Base-by-base conservation (phyloP, 2,329 filamentous ascomycete genomes). In the Aspergillus nomiae region DNA sequence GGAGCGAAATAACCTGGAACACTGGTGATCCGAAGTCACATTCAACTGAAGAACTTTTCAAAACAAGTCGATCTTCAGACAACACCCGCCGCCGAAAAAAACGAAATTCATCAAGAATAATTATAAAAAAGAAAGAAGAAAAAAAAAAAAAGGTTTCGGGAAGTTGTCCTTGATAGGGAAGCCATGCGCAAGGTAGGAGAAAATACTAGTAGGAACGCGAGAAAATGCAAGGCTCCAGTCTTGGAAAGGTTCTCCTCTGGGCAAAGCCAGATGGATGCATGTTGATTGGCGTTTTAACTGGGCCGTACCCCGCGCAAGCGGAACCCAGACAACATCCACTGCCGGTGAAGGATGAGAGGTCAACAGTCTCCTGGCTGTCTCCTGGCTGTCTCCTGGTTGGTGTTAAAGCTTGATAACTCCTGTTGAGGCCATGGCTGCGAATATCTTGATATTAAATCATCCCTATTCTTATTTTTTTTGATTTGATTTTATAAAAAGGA, bases 171-270 rank as follows among this genome's bases (percentile, higher is more conserved):
- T 62, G 63, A 67, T 63, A 64, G 56, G 61, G 63, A 67, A 60
- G 56, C 61, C 50, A 50, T 61, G 60, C 61, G 61, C 58, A 64
- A 60, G 67, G 66, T 66, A 68, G 64, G 65, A 64, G 51, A 65
- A 50, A 67, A 65, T 38, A n/a, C n/a, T n/a, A n/a, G n/a, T n/a
- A 64, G 68, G 67, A 61, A 67, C 58, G 63, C 58, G 64, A 65
- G 54, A 59, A 67, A 67, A 70, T 74, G 70, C 71, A 75, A 68
- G 69, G 66, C 69, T 71, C 70, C 67, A 66, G 69, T 57, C 71
- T 71, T 64, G 72, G 74, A 71, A 73, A 65, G 62, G 59, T 59
- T 62, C 56, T 62, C 55, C 58, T 62, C 38, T 67, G 65, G 64
- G 60, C 64, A 63, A 63, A 61, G 28, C 56, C 28, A 41, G 32